A percentile compares a stretch with the other conserved stretches of the same genome.
These are phyloP conservation scores for Conticribra guillardii DNA, from an alignment of 108 stramenopile species.

Conservation along the genomic window DNA sequence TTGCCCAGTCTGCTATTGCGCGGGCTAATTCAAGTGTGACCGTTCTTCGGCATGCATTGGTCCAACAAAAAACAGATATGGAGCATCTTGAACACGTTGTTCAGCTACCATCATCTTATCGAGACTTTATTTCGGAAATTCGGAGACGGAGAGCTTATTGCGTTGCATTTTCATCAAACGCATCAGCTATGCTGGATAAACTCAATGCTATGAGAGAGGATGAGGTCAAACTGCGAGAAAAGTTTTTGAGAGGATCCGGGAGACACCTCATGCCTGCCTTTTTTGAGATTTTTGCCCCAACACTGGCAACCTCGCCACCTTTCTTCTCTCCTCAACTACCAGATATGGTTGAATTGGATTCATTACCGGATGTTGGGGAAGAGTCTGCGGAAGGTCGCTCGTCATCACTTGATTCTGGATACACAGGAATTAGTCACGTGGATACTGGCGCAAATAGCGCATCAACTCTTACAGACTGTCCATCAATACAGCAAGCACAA, in stretches of 20 bases:
- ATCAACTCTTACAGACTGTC: conserved; percentile 59
- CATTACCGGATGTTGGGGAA: conserved; percentile 72
- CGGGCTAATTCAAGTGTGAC: conserved; percentile 66
- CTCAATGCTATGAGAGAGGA: conserved; percentile 77
- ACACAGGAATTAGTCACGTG: conserved; percentile 27
- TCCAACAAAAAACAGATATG: conserved; percentile 75
- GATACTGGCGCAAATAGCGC: conserved; percentile 58
- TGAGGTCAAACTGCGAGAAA: conserved; percentile 80
- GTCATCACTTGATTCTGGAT: conserved; percentile 24
- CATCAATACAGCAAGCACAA: conserved; percentile 1
- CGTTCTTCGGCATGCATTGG: conserved; percentile 71
- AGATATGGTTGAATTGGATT: conserved; percentile 72
- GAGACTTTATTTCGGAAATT: conserved; percentile 71
- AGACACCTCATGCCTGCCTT: conserved; percentile 87
- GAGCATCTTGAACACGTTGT: conserved; percentile 79
- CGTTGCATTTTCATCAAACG: conserved; percentile 68
- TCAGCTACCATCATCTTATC: conserved; percentile 70
- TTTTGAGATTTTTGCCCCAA: conserved; percentile 85
- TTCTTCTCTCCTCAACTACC: conserved; percentile 83
- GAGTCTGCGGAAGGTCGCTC: conserved; percentile 1
- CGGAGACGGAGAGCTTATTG: conserved; percentile 77
- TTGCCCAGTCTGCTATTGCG: conserved; percentile 79
- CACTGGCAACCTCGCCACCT: conserved; percentile 82
- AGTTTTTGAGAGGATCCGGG: conserved; percentile 79
- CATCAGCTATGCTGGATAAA: conserved; percentile 72